Base-by-base conservation (phyloP, 2,329 filamentous ascomycete species). In the Incumbomyces delicatus region DNA sequence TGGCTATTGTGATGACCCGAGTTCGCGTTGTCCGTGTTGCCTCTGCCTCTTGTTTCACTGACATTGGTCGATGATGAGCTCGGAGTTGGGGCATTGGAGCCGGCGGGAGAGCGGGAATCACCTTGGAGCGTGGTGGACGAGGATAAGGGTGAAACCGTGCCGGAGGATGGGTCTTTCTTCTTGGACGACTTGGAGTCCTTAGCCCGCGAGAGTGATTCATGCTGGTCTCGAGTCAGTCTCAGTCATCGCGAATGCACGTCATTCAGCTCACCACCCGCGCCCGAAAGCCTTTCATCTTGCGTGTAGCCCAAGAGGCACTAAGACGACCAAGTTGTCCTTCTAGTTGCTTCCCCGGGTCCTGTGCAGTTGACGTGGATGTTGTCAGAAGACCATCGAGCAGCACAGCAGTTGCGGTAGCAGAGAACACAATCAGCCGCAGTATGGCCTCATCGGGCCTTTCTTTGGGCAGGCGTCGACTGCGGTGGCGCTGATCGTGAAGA, bases 281-380 rank as follows among this genome's bases (percentile, higher is more conserved):
- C 72, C 88, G 85, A 71, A 96, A 94, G 67, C 87, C 85, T 75
- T 95, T 95, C 90, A 96, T 95, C 70, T 77, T 85, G 69, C 68
- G 69, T 55, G 60, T 16, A 7, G n/a, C 22, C 30, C 5, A 27
- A 27, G n/a, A 27, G 41, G 14, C 17, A 7, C n/a, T 13, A 35
- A 17, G 30, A n/a, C 6, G 34, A 2, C 16, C 12, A 17, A n/a
- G 30, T 16, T 36, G 6, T 20, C 5, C 22, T 27, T 4, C 22
- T 27, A 5, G 22, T 27, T 27, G 22, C 22, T 27, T 5, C 22
- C 22, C 22, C 22, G 22, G 8, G 22, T 27, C 22, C 8, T 27
- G 4, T 27, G 8, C 6, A 17, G 3, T 13, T 14, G 14, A 13
- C 36, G 3, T 32, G 8, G 17, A 22, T n/a, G 31, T 42, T 30